These are phyloP conservation scores for Vaccinium corymbosum DNA, from an alignment of 148 eudicot species.

Conservation along the genomic window DNA sequence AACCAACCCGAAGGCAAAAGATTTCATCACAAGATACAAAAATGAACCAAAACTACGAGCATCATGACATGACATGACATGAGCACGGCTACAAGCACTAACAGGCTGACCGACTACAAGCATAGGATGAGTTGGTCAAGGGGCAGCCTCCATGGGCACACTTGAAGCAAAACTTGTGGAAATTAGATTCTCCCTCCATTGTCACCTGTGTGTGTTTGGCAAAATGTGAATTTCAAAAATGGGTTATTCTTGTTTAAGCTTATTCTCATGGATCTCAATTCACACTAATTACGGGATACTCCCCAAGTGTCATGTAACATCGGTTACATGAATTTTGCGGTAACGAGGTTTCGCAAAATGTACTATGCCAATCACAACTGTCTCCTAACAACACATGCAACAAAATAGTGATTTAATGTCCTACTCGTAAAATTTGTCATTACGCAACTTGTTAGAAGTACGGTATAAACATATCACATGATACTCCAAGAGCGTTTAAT, in stretches of 20 bases:
- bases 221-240: not conserved
- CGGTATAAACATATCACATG: not conserved
- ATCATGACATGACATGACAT: too few species aligned
- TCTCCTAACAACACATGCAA: not conserved
- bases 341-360: not conserved
- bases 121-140: slow-evolving; percentile 87
- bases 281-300: not conserved
- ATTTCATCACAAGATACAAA: too few species aligned
- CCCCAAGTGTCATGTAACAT: not conserved
- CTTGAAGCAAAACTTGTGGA: slow-evolving; percentile 88
- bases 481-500: not conserved
- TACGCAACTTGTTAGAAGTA: not conserved
- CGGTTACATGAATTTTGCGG: not conserved
- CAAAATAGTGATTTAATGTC: not conserved
- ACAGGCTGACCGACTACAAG: slow-evolving; percentile 2
- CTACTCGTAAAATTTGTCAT: too few species aligned
- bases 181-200: slow-evolving; percentile 78
- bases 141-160: slow-evolving; percentile 93
- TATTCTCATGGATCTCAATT: not conserved
- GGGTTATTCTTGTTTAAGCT: not conserved
- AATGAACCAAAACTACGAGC: too few species aligned
- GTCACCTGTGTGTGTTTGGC: slow-evolving; percentile 47
- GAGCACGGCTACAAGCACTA: too few species aligned
- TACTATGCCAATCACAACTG: too few species aligned
- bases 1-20: too few species aligned